Conservation (phyloP, 1,284 basidiomycete species). For the Leccinum pallidistipes region DNA sequence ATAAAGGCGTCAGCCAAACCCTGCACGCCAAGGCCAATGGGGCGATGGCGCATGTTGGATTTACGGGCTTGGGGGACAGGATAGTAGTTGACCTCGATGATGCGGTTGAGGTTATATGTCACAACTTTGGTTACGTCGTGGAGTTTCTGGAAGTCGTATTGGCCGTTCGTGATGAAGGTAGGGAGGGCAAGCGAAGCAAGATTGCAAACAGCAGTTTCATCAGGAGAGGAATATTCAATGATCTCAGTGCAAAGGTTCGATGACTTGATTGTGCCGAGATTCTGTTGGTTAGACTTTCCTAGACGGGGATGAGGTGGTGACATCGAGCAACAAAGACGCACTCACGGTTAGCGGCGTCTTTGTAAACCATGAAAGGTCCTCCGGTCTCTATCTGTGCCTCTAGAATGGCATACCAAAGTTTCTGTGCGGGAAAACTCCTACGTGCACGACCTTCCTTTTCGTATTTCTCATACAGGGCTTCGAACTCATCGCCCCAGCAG, state of each 20-base stretch:
- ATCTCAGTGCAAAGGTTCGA: conserved; percentile 99
- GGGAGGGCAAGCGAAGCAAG: conserved; percentile 97
- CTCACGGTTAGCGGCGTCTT: conserved; percentile 84
- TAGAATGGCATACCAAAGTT: conserved; percentile 97
- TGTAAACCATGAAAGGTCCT: conserved; percentile 98
- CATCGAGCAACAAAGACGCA: conserved; percentile 7
- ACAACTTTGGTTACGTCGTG: conserved; percentile 95
- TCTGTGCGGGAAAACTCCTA: conserved; percentile 92
- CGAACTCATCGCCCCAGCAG: conserved; percentile 91
- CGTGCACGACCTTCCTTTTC: conserved; percentile 90
- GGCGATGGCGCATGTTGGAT: conserved; percentile 97
- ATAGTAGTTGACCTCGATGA: conserved; percentile 95
- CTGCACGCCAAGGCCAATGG: conserved; percentile 97
- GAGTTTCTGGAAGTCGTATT: conserved; percentile 93
- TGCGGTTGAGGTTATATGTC: conserved; percentile 89
- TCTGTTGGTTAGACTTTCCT: conserved; percentile 98
- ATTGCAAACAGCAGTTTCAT: conserved; percentile 99
- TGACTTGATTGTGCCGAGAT: conserved; percentile 98
- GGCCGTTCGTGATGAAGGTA: conserved; percentile 72
- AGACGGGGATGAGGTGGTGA: conserved; percentile 9
- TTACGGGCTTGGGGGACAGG: conserved; percentile 88
- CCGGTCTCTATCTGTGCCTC: conserved; percentile 99
- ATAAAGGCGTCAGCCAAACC: conserved; percentile 99
- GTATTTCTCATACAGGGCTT: conserved; percentile 87
- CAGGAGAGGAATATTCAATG: conserved; percentile 97